Evolutionary conservation across 2,329 filamentous ascomycete genomes (phyloP), one percentile per base, ranked within the genome.

Genomic region (Didymella segeticola): DNA sequence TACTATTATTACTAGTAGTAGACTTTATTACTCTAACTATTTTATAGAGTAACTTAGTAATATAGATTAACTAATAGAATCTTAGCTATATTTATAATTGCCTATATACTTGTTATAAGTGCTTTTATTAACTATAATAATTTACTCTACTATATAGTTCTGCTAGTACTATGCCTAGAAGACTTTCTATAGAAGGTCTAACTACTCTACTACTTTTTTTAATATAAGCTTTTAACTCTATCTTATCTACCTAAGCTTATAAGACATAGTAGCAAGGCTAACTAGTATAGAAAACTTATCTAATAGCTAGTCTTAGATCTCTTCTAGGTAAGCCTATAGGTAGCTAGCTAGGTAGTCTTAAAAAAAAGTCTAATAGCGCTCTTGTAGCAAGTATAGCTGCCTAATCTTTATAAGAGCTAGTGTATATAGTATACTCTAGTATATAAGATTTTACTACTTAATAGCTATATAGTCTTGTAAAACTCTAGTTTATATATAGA

Each of bases 101-200:
- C 51, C 48, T 11, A 56, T 58, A 36, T 42, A 41, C 52, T 61
- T 46, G 42, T 61, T 57, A 26, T 36, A 50, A 37, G 42, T 46
- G n/a, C 43, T 50, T 50, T 59, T 41, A 48, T 61, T 48, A 5
- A 61, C 3, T 23, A 46, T 42, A 19, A 58, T 38, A 10, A 59
- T 37, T 41, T 54, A 41, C 22, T 61, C 57, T n/a, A 43, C 50
- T 1, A 39, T 56, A 20, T 54, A 56, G 29, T 46, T 46, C n/a
- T 36, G 34, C 41, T 43, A 25, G 4, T 17, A 9, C 8, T 26
- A 5, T 30, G 49, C 49, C 4, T 33, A n/a, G 31, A 50, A 56
- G 11, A 56, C 47, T 12, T 43, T 14, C 1, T 31, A 47, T 4
- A 56, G n/a, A 12, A 47, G 12, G 12, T 57, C 29, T 27, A 4